Percentiles rank a stretch among this genome's conserved stretches.
Conservation (phyloP, 768 basidiomycete species). For the Rhizopogon rudus region DNA sequence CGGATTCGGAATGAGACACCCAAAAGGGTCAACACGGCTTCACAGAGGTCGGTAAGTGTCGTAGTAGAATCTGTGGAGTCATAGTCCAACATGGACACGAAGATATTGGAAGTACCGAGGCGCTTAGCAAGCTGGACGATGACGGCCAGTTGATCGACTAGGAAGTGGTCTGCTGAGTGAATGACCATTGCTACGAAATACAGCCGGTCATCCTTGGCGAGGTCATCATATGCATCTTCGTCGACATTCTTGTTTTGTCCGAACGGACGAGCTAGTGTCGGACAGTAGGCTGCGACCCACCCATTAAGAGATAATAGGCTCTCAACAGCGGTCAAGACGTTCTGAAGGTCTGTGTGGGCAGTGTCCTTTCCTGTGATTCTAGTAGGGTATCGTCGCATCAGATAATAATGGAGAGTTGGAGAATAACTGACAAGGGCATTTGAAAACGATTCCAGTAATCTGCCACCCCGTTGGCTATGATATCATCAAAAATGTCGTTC, state of each 20-base stretch:
- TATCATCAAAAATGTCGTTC: slow-evolving; percentile 71
- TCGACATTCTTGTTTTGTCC: slow-evolving; percentile 79
- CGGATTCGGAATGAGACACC: slow-evolving; percentile 92
- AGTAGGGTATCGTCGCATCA: not conserved
- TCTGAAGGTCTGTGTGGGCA: slow-evolving; percentile 84
- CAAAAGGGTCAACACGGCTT: slow-evolving; percentile 89
- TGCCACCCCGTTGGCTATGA: slow-evolving; percentile 69
- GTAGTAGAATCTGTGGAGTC: slow-evolving; percentile 94
- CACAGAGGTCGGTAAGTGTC: slow-evolving; percentile 90
- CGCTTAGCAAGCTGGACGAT: slow-evolving; percentile 94
- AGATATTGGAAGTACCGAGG: slow-evolving; percentile 83
- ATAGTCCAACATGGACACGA: slow-evolving; percentile 98
- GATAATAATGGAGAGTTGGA: not conserved
- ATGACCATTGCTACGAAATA: slow-evolving; percentile 96
- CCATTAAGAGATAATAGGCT: slow-evolving; percentile 94
- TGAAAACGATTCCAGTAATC: slow-evolving; percentile 96
- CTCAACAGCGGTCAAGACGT: slow-evolving; percentile 85
- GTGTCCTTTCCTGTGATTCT: slow-evolving; percentile 84
- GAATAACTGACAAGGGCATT: slow-evolving; percentile 73
- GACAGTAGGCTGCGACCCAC: slow-evolving; percentile 96
- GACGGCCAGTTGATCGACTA: slow-evolving; percentile 96
- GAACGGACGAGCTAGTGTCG: slow-evolving; percentile 91
- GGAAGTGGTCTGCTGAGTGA: slow-evolving; percentile 98
- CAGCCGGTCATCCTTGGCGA: slow-evolving; percentile 74
- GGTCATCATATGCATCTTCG: slow-evolving; percentile 78